Evolutionary conservation across 169 alveolate species (phyloP).

Genomic region (Eimeria acervulina): DNA sequence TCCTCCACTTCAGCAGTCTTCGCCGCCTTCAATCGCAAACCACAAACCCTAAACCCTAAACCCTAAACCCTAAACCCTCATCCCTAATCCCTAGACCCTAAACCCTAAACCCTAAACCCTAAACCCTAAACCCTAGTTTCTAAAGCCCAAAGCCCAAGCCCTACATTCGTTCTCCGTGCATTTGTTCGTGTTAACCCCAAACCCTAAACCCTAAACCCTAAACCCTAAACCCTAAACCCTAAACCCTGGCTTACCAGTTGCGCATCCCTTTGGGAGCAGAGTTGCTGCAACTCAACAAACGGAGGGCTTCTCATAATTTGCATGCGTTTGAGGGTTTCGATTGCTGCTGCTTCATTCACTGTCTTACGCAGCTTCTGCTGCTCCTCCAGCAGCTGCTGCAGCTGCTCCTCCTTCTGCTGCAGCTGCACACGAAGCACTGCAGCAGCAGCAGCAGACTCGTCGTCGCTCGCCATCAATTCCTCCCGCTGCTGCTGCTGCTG

Average conservation of each 20-base stretch:
- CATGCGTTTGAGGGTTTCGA: not conserved
- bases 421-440: conserved; percentile 37
- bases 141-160: not conserved
- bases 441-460: conserved; percentile 57
- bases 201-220: conserved; percentile 37
- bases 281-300: not conserved
- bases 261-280: not conserved
- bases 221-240: conserved; percentile 36
- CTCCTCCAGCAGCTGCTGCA: conserved; percentile 56
- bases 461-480: not conserved
- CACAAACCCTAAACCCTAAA: conserved; percentile 44
- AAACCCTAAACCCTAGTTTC: not conserved
- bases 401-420: conserved; percentile 63
- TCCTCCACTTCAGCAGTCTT: conserved; percentile 75
- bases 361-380: conserved; percentile 22
- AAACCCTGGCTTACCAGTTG: not conserved
- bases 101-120: not conserved
- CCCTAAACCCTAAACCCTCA: conserved; percentile 32
- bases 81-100: not conserved
- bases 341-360: conserved; percentile 30
- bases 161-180: not conserved
- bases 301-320: conserved; percentile 44
- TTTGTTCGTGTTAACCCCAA: not conserved
- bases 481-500: conserved; percentile 56
- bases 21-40: conserved; percentile 48